Evolutionary conservation across 352 stramenopile species (phyloP), one percentile per base, ranked within the genome.

Genomic region (Pythium guiyangense): DNA sequence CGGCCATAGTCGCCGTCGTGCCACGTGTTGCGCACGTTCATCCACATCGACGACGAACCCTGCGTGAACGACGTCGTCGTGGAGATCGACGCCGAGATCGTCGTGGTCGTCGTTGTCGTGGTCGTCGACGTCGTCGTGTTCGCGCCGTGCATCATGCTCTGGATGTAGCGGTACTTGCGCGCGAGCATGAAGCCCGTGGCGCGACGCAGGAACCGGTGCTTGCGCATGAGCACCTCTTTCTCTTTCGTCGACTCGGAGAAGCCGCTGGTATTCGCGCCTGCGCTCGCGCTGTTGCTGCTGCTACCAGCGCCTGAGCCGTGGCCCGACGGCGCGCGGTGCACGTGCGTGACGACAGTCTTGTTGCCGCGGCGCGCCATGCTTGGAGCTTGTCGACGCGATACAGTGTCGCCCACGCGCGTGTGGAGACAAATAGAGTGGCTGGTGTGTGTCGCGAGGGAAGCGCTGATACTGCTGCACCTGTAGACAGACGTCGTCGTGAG

Each of bases 151-250:
- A 60, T 56, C 54, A 57, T 59, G 49, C 55, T 71, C 60, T 50
- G 49, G 56, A 60, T 65, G 51, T 68, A 88, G 67, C 79, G 67
- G 54, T 90, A 88, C 60, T 88, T 90, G 58, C 74, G 78, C 42
- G 77, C 80, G 43, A 90, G 64, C 74, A 90, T 80, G 53, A 81
- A 88, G 43, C 76, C 77, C 1, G 77, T 81, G n/a, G 80, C 77
- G 60, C 75, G 78, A 3, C 74, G 77, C 57, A 86, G 51, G 43
- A 87, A 67, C 17, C 73, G 80, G 59, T 90, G 75, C 40, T 74
- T 78, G 51, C 77, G 77, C 60, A 84, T 61, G 52, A 86, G 53
- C 20, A 86, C 63, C 15, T 87, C 77, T 6, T 65, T 65, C 49
- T 69, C 60, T 47, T 84, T 79, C 20, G 58, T 44, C 2, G 57